A percentile compares a stretch with the other conserved stretches of the same genome.
Evolutionary conservation across 805 yeast genomes (phyloP).

Genomic region (Yamadazyma tumulicola): DNA sequence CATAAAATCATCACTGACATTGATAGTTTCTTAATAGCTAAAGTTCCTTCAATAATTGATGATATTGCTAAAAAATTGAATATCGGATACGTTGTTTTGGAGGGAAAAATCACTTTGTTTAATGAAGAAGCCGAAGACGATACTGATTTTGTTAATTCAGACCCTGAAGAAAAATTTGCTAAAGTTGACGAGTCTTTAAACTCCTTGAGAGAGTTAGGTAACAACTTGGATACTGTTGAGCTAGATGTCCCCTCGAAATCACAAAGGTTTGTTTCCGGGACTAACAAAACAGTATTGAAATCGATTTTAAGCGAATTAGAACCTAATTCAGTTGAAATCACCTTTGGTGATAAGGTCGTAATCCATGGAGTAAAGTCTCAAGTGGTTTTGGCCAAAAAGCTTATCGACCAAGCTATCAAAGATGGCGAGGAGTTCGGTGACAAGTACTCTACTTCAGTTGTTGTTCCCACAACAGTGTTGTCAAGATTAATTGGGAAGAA

Average conservation of each 20-base stretch:
- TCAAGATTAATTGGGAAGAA: constrained; percentile 87
- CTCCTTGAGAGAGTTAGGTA: constrained; percentile 55
- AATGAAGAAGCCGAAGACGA: constrained; percentile 39
- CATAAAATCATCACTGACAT: constrained; percentile 60
- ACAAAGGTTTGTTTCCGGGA: constrained; percentile 61
- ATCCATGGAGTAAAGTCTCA: constrained; percentile 69
- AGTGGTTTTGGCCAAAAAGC: constrained; percentile 52
- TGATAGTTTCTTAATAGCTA: constrained; percentile 54
- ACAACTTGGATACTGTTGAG: constrained; percentile 47
- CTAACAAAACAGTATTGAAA: constrained; percentile 56
- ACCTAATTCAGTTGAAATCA: constrained; percentile 41
- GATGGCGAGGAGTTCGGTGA: constrained; percentile 53
- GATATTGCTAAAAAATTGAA: constrained; percentile 42
- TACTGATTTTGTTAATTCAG: constrained; percentile 61
- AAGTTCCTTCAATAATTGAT: constrained; percentile 41
- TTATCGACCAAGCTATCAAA: constrained; percentile 50
- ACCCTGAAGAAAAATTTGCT: constrained; percentile 55
- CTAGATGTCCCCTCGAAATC: constrained; percentile 50
- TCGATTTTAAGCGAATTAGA: constrained; percentile 36
- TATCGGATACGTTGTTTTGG: constrained; percentile 59
- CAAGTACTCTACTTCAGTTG: constrained; percentile 43
- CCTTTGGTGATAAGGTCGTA: constrained; percentile 54
- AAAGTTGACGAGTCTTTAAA: constrained; percentile 54
- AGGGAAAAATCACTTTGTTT: constrained; percentile 53
- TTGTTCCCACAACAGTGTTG: constrained; percentile 64